Evolutionary conservation across 2,329 filamentous ascomycete species (phyloP), one percentile per base, ranked within the genome.

Genomic region (Chaetomium strumarium): DNA sequence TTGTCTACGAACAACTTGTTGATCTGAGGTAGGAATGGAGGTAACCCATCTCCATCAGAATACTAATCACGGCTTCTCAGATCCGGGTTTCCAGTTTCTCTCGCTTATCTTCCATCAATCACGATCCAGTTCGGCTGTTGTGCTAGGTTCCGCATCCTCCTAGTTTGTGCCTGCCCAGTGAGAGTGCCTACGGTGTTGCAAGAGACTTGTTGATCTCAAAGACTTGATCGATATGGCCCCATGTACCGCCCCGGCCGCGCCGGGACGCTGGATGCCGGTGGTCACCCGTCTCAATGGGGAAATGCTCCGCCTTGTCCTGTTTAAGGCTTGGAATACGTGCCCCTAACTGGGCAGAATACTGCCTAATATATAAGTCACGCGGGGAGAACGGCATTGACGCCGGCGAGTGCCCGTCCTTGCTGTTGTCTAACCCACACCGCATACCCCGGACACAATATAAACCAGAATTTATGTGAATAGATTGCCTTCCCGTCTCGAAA

Each of bases 391-490:
- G 58, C 58, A 60, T 61, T 58, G 58, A 57, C 13, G 47, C 31
- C 50, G 52, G 49, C 54, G 55, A 55, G 50, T 36, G 49, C 52
- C 52, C 51, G 47, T 46, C 40, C 55, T 37, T 50, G 42, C 49
- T 52, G 55, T 49, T 47, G 49, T 51, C 51, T 52, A 56, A 55
- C 53, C 20, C 55, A 53, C 37, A 33, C 49, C 47, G 47, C 51
- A 42, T 39, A 19, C 52, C 37, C 46, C 53, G 38, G 46, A 39
- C 49, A 55, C 55, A 66, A 63, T 64, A 55, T 64, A 56, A 19
- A 44, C 29, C 17, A 29, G 52, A 59, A 56, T 63, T 44, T 64
- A 62, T 62, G 52, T 61, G 58, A 63, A 58, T 64, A 63, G 39
- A 64, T 62, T 64, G 56, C 52, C 30, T 48, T 45, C 52, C 44